Evolutionary conservation across 495 filamentous ascomycete genomes (phyloP).

Genomic region (Acidiella bohemica): DNA sequence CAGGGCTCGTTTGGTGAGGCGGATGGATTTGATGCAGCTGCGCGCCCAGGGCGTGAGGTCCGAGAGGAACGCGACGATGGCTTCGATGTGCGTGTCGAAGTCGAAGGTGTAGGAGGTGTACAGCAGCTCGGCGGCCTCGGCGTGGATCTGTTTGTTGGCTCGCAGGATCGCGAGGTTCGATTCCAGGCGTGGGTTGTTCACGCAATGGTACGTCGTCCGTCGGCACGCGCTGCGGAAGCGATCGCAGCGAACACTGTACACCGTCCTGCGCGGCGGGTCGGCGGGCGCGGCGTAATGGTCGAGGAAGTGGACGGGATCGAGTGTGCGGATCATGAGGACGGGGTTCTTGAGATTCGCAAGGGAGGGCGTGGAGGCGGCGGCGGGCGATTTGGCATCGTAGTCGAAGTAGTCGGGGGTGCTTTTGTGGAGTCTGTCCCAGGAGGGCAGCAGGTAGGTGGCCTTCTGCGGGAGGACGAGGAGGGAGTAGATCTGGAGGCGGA

Average conservation of each 20-base stretch:
- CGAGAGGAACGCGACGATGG: conserved; percentile 40
- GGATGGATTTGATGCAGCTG: conserved; percentile 31
- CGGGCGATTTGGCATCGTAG: conserved; percentile 17
- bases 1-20: conserved; percentile 37
- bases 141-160: conserved; percentile 34
- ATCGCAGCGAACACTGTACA: conserved; percentile 18
- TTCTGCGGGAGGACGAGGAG: conserved; percentile 24
- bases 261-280: conserved; percentile 1
- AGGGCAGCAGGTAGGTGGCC: conserved; percentile 7
- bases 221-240: conserved; percentile 23
- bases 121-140: conserved; percentile 36
- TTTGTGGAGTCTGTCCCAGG: conserved; percentile 4
- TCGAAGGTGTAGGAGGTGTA: conserved; percentile 40
- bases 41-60: conserved; percentile 37
- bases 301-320: conserved; percentile 17
- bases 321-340: conserved; percentile 20
- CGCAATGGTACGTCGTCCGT: conserved; percentile 36
- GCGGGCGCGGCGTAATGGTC: conserved; percentile 2
- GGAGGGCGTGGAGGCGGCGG: conserved; percentile 2
- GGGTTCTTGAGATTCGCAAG: conserved; percentile 5
- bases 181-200: conserved; percentile 29
- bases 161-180: conserved; percentile 31
- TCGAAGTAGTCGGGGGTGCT: conserved; percentile 18
- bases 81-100: conserved; percentile 40
- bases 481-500: conserved; percentile 34